These are phyloP conservation scores for Suillus subluteus DNA, from an alignment of 768 basidiomycete species.

Conservation along the genomic window DNA sequence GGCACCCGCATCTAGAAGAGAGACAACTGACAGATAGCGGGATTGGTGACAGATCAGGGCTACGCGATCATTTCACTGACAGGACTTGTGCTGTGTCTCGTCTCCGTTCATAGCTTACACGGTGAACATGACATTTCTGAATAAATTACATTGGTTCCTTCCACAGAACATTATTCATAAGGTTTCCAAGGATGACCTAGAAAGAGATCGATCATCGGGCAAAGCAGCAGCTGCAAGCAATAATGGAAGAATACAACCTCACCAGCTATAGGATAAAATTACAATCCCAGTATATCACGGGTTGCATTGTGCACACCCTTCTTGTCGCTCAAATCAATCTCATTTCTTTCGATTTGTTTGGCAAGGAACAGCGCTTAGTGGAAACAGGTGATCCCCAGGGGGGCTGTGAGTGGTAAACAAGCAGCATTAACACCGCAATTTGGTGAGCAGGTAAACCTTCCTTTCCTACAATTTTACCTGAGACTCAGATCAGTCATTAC, in stretches of 20 bases:
- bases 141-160: slow-evolving; percentile 45
- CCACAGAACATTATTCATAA: slow-evolving; percentile 53
- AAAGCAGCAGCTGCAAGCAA: slow-evolving; percentile 52
- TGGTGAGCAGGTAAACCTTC: slow-evolving; percentile 46
- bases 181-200: slow-evolving; percentile 61
- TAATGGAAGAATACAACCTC: slow-evolving; percentile 75
- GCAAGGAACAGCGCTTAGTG: slow-evolving; percentile 68
- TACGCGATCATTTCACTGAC: slow-evolving; percentile 39
- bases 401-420: slow-evolving; percentile 43
- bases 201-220: slow-evolving; percentile 28
- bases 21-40: slow-evolving; percentile 19
- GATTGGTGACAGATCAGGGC: slow-evolving; percentile 17
- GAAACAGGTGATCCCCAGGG: slow-evolving; percentile 76
- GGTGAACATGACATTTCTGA: slow-evolving; percentile 45
- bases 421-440: slow-evolving; percentile 16
- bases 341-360: slow-evolving; percentile 58
- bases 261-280: slow-evolving; percentile 46
- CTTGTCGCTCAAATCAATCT: slow-evolving; percentile 36
- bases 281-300: background rate
- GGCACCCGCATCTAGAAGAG: slow-evolving; percentile 14
- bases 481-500: background rate
- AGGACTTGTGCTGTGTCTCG: slow-evolving; percentile 46
- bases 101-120: slow-evolving; percentile 70
- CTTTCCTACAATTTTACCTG: slow-evolving; percentile 47
- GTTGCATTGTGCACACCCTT: background rate